Percentiles rank a stretch among this genome's conserved stretches.
Conservation (phyloP, 1,139 yeast genomes). For the Zygosaccharomyces sapae region DNA sequence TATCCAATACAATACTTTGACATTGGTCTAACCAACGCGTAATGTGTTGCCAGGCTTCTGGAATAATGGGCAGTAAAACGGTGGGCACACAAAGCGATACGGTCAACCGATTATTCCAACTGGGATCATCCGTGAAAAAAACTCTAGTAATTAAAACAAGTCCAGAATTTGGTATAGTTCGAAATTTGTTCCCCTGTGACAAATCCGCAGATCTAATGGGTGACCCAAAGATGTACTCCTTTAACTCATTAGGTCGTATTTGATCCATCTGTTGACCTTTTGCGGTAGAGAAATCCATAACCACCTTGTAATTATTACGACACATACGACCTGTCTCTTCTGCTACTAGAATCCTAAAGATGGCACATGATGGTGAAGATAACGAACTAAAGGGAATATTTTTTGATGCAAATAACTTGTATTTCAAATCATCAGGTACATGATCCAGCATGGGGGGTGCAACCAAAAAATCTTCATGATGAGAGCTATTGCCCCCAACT, state of each 20-base stretch:
- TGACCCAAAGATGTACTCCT: slow-evolving; percentile 37
- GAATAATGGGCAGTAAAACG: slow-evolving; percentile 24
- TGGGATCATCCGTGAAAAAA: slow-evolving; percentile 19
- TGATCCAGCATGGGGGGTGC: slow-evolving; percentile 26
- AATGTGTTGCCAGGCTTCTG: slow-evolving; percentile 31
- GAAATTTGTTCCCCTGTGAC: slow-evolving; percentile 27
- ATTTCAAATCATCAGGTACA: slow-evolving; percentile 29
- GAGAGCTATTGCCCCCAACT: slow-evolving; percentile 1
- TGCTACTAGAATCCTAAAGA: slow-evolving; percentile 35
- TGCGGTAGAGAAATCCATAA: slow-evolving; percentile 35
- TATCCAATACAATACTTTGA: slow-evolving; percentile 19
- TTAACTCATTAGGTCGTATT: slow-evolving; percentile 30
- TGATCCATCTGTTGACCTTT: slow-evolving; percentile 25
- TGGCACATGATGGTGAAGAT: slow-evolving; percentile 15
- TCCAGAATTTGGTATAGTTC: slow-evolving; percentile 33
- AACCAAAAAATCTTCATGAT: slow-evolving; percentile 9
- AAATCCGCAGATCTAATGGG: slow-evolving; percentile 30
- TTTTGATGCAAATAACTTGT: slow-evolving; percentile 29
- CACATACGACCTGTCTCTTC: slow-evolving; percentile 39
- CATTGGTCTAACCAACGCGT: slow-evolving; percentile 29
- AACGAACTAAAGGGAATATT: slow-evolving; percentile 15
- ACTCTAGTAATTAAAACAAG: slow-evolving; percentile 30
- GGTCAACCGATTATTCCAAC: slow-evolving; percentile 24
- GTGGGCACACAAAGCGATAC: slow-evolving; percentile 33
- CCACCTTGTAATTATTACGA: slow-evolving; percentile 35